Conservation (phyloP, 805 yeast species). For the Wickerhamomyces bovis region DNA sequence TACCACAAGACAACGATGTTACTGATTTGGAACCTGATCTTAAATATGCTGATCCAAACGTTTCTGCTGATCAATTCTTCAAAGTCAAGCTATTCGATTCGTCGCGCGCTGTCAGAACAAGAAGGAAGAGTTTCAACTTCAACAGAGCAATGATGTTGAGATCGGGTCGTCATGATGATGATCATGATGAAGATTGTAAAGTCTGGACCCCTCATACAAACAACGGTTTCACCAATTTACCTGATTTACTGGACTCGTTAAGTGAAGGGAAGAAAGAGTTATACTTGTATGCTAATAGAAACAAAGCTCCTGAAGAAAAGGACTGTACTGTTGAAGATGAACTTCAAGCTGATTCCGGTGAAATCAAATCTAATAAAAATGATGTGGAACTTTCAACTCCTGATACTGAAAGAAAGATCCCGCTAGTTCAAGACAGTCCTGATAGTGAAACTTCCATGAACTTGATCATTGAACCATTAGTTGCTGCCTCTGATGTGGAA, state of each 20-base stretch:
- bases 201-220: constrained; percentile 40
- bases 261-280: constrained; percentile 23
- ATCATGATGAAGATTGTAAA: constrained; percentile 5
- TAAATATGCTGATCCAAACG: constrained; percentile 47
- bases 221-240: constrained; percentile 36
- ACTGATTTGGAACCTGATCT: constrained; percentile 35
- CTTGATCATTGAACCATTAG: neutral
- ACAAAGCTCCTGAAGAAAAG: constrained; percentile 9
- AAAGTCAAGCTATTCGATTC: constrained; percentile 35
- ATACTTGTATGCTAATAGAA: constrained; percentile 25
- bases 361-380: neutral
- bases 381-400: neutral
- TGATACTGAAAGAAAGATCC: neutral
- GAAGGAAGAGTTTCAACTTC: constrained; percentile 13
- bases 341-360: neutral
- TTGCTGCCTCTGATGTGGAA: neutral
- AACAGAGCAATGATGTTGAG: neutral
- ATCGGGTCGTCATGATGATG: neutral
- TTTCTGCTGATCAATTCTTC: constrained; percentile 45
- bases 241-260: constrained; percentile 29
- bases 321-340: constrained; percentile 2
- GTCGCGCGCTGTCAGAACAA: constrained; percentile 16
- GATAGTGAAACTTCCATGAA: neutral
- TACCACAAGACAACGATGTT: constrained; percentile 18
- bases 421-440: neutral